Base-by-base conservation (phyloP, 2,329 filamentous ascomycete species). In the Cucurbitaria berberidis region DNA sequence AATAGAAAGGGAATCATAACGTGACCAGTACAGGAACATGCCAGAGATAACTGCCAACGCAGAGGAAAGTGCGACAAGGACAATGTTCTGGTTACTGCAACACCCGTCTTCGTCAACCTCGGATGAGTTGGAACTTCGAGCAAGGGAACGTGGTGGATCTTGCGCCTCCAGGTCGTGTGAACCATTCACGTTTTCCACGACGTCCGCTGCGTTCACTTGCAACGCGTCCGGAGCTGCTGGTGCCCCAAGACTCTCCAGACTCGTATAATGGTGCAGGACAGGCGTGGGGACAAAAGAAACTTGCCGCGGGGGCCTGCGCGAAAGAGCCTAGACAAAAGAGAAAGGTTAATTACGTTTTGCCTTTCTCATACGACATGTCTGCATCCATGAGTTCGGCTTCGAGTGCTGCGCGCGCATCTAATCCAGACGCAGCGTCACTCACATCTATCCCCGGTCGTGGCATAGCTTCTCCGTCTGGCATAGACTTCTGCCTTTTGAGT, bases 361-460 rank as follows among this genome's bases (percentile, higher is more conserved):
- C 67, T 26, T 67, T 63, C 39, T 68, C 64, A 51, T 66, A 70
- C 21, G 64, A 61, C 53, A 62, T 55, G 34, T 73, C 62, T 3
- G 66, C 61, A 19, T 64, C 64, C 47, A 62, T 57, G 45, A 73
- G 65, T 46, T 74, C 72, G 2, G 72, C 70, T 35, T 74, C 69
- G 3, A 73, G 64, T 50, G 70, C 57, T 11, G 69, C 68, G 18
- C 64, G 63, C 36, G 58, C 60, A 16, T 69, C 62, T 18, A 62
- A 57, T 21, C 63, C 59, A 18, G 21, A 43, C 45, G 40, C 40
- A 21, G 30, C 49, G 30, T 29, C 48, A 40, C 21, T 48, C 52
- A 15, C 53, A 30, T 47, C 42, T 21, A 26, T 29, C 13, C 39
- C 45, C 16, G 38, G 29, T 4, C 15, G 36, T 40, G 29, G 35